A percentile compares a stretch with the other conserved stretches of the same genome.
These are phyloP conservation scores for Globisporangium solare DNA, from an alignment of 352 stramenopile genomes.

Conservation along the genomic window DNA sequence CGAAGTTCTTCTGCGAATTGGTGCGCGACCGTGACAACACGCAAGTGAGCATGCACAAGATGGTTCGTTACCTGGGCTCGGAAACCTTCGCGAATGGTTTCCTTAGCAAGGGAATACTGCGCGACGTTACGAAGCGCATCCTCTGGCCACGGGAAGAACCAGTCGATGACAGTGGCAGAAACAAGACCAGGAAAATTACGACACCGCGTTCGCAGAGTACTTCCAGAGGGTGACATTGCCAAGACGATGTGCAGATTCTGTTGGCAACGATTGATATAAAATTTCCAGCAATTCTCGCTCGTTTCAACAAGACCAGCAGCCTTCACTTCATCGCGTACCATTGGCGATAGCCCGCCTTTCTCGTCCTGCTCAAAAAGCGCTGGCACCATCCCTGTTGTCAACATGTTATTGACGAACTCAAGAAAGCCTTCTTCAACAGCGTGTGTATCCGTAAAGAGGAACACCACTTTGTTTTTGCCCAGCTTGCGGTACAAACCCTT, in stretches of 20 bases:
- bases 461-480: conserved; percentile 87
- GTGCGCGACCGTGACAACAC: conserved; percentile 86
- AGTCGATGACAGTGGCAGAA: conserved; percentile 93
- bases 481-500: conserved; percentile 92
- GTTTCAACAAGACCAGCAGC: conserved; percentile 85
- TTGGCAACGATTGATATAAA: conserved; percentile 91
- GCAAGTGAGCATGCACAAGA: conserved; percentile 90
- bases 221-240: conserved; percentile 93
- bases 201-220: conserved; percentile 90
- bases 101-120: conserved; percentile 91
- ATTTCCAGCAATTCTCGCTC: conserved; percentile 93
- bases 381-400: conserved; percentile 93
- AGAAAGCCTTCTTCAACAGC: conserved; percentile 95
- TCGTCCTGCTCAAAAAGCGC: conserved; percentile 92
- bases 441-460: conserved; percentile 95
- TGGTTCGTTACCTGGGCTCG: conserved; percentile 81
- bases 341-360: conserved; percentile 78
- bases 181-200: conserved; percentile 94
- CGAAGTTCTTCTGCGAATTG: conserved; percentile 90
- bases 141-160: conserved; percentile 95
- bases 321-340: conserved; percentile 88
- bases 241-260: conserved; percentile 94
- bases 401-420: conserved; percentile 97
- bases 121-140: conserved; percentile 92
- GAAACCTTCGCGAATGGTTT: conserved; percentile 86